A percentile compares a stretch with the other conserved stretches of the same genome.
phyloP scores from a whole-genome alignment of 768 basidiomycete genomes.

The Pleurotus cornucopiae region DNA sequence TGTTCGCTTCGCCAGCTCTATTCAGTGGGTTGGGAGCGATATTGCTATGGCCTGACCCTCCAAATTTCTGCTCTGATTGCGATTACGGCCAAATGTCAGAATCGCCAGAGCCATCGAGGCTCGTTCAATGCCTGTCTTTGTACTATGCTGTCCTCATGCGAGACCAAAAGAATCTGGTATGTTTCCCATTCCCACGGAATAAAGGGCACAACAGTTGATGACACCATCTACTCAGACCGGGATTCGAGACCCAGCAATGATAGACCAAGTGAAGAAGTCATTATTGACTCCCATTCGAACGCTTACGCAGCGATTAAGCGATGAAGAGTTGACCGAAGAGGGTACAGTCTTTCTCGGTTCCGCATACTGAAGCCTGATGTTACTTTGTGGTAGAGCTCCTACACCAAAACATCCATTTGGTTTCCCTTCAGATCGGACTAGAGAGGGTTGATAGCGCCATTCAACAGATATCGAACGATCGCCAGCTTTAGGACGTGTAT shows the following conservation, averaged over 20 bases:
- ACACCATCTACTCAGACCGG: conserved; percentile 38
- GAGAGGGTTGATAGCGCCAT: conserved; percentile 42
- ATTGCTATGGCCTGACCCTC: conserved; percentile 54
- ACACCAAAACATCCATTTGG: conserved; percentile 30
- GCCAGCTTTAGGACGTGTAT: too few relatives aligned
- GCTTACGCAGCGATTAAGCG: conserved; percentile 30
- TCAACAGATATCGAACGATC: too few relatives aligned
- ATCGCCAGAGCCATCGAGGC: conserved; percentile 53
- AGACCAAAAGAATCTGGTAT: conserved; percentile 55
- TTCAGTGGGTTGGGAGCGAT: conserved; percentile 56
- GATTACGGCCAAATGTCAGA: conserved; percentile 37
- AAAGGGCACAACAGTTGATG: not conserved
- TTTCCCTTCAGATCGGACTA: conserved; percentile 45
- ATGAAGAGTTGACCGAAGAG: conserved; percentile 13
- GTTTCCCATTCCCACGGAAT: conserved; percentile 2
- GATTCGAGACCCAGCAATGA: conserved; percentile 39
- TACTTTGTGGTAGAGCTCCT: conserved; percentile 20
- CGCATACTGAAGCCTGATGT: not conserved
- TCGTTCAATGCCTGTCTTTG: conserved; percentile 63
- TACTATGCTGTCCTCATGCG: conserved; percentile 62
- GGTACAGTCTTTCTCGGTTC: conserved; percentile 18
- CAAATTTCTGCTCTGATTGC: conserved; percentile 45
- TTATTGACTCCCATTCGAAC: conserved; percentile 41
- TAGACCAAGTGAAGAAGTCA: conserved; percentile 38
- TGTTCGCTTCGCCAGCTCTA: conserved; percentile 54